Evolutionary conservation across 441 rosid species (phyloP), one percentile per base, ranked within the genome.

Genomic region (Populus trichocarpa): DNA sequence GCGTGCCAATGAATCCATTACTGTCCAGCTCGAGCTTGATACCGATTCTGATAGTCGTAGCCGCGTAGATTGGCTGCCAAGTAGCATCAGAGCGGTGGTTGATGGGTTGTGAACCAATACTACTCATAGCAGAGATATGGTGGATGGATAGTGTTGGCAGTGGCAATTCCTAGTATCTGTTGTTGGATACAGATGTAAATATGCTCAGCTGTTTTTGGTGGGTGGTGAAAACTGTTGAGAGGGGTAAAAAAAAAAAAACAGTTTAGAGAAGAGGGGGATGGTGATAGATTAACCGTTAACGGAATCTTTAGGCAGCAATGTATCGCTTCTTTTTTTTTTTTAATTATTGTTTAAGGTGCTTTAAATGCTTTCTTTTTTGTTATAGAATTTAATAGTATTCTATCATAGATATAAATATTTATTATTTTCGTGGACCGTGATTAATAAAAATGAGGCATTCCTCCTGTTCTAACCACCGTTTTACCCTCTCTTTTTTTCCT

Each of bases 1-100:
- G 0, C 75, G 69, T 1, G 76, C 81, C 5, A 86, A 67, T 0
- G 93, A 89, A n/a, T 77, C 88, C 0, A 46, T 82, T 79, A 80
- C 89, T n/a, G 80, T 88, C 14, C 83, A 82, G 85, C 89, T 96
- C 1, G 93, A 90, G 80, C 83, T 81, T 1, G 93, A 87, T 69
- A 81, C 75, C 5, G 86, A 88, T 35, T 38, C 86, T 3, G 84
- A 74, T n/a, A 75, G 79, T 77, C 77, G 84, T 75, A 75, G 78
- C 80, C 79, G 71, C 0, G 93, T 88, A 30, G 91, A 92, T 5
- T 84, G 87, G 85, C 92, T 94, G 53, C 97, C 98, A 2, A 75
- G 84, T 71, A 83, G 83, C 70, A 83, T 90, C 73, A 87, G 84
- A 80, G 88, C 91, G 76, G 85, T 70, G 71, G 86, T 83, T 68